Base-by-base conservation (phyloP, 768 basidiomycete species). In the Phaeotremella fagi region DNA sequence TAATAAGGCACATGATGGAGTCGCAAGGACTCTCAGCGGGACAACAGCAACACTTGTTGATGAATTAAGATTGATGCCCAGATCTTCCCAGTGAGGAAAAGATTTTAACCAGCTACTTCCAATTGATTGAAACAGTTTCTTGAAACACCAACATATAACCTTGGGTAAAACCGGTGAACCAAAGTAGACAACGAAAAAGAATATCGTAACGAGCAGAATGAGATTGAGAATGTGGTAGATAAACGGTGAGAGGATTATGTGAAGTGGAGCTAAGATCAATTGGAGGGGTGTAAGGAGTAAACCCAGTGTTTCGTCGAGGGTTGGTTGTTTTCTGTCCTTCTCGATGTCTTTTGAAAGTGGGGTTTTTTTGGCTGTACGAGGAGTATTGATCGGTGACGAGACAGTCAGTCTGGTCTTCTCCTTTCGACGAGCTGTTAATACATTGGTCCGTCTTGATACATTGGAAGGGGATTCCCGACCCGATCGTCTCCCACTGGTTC, bases 231-330 rank as follows among this genome's bases (percentile, higher is more conserved):
- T 28, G 43, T 63, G 57, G 0, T 50, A 31, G 11, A 50, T 45
- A n/a, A 63, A 47, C 0, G 61, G 61, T 12, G 45, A 27, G 4
- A 63, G 28, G 24, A 63, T 12, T 14, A 51, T 45, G n/a, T 55
- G 42, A 4, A 59, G 15, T 0, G 58, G 58, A 3, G 49, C 43
- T 2, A 60, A 31, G 11, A 60, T 18, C 4, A 60, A 44, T 48
- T 45, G 52, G 4, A 60, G 25, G 1, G 58, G 58, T 15, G 46
- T 35, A 15, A 60, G 46, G 18, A 60, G 45, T 1, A 54, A 3
- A 23, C 33, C 36, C n/a, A 60, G 46, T 6, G 58, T 60, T 22
- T 41, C 38, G 12, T 6, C 6, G 20, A 41, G 38, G 41, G 41
- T 35, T 11, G 28, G 29, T 9, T 15, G 54, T 31, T 5, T 24